Conservation (phyloP, 73 alveolate species). For the Blepharisma japonicum region DNA sequence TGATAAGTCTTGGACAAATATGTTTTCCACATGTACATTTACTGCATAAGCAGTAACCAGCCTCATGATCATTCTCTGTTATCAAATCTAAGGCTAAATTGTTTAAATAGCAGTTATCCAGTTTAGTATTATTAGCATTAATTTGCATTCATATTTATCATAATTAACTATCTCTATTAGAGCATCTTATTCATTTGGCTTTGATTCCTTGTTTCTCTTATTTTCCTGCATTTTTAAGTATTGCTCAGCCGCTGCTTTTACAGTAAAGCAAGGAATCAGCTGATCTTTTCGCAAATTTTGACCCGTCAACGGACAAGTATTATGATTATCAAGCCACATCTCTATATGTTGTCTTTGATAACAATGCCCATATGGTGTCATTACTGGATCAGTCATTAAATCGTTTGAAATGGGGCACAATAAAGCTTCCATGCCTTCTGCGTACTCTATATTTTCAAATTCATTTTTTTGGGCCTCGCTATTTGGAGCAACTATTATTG, state of each 20-base stretch:
- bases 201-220: too few species aligned
- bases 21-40: conserved; percentile 17
- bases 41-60: background rate
- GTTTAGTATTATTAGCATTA: too few species aligned
- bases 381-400: conserved; percentile 49
- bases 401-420: conserved; percentile 43
- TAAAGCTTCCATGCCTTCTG: conserved; percentile 12
- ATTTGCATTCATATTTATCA: too few species aligned
- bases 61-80: conserved; percentile 1
- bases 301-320: conserved; percentile 37
- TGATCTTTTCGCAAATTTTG: conserved; percentile 21
- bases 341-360: conserved; percentile 42
- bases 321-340: conserved; percentile 28
- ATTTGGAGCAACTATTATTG: too few species aligned
- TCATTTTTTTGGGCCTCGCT: background rate
- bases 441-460: background rate
- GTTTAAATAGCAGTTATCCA: conserved; percentile 5
- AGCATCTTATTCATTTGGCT: too few species aligned
- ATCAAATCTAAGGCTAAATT: conserved; percentile 1
- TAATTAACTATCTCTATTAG: too few species aligned
- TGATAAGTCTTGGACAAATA: conserved; percentile 13
- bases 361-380: conserved; percentile 45
- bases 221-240: background rate
- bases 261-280: conserved; percentile 34
- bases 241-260: conserved; percentile 29